Base-by-base conservation (phyloP, 2,329 filamentous ascomycete species). In the Fusarium sarcochroum region DNA sequence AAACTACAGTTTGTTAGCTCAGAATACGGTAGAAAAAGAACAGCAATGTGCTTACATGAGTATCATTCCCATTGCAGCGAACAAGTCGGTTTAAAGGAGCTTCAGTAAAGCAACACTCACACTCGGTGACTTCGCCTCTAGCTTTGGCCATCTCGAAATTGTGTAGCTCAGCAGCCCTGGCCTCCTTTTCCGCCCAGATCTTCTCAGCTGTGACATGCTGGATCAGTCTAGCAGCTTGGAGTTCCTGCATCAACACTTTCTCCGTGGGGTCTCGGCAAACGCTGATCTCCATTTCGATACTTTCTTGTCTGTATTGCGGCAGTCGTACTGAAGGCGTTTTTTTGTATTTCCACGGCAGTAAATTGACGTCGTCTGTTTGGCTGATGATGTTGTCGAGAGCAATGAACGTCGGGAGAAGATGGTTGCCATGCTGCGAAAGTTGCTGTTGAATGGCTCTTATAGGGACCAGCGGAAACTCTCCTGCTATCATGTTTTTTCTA, bases 31-130 rank as follows among this genome's bases (percentile, higher is more conserved):
- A 10, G 37, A 30, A 4, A 23, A n/a, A 6, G 25, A 40, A 15
- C 6, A 17, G n/a, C 14, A 9, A 25, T 30, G 7, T 21, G 74
- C 79, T 69, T 63, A 80, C 80, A 63, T 94, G 92, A 2, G 79
- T 68, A 0, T 75, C 71, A 0, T 85, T 82, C 17, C 85, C 88
- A 50, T 88, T 79, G 76, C 93, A 97, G 66, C 87, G 82, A 2
- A 93, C 85, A 81, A 93, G 88, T 47, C 89, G 85, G 69, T 92
- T 92, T 45, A 89, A 77, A 3, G 91, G 85, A 49, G 84, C 83
- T 6, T 93, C 89, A 8, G 83, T 82, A 73, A 87, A 96, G 77
- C 93, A 97, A 73, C 92, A 93, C 42, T 84, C 85, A 70, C 91
- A 97, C 69, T 95, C 92, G 13, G 83, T 78, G 40, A 90, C 81